Evolutionary conservation across 2,329 filamentous ascomycete genomes (phyloP).

Genomic region (Verticillium tricorpus): DNA sequence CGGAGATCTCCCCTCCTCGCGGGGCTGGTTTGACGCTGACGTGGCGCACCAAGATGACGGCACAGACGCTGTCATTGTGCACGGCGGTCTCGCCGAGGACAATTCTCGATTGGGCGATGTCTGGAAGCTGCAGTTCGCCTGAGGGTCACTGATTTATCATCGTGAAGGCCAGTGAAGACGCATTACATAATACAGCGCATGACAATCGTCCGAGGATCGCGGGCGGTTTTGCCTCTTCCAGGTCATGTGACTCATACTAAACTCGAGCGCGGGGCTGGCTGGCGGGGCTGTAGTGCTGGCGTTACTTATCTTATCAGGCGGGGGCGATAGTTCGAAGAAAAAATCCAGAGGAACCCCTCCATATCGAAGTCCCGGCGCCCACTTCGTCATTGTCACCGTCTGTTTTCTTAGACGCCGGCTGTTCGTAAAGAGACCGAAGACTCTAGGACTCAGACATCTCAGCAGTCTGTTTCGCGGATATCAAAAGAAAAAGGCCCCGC

Average conservation of each 20-base stretch:
- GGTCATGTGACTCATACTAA: not conserved
- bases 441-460: not conserved
- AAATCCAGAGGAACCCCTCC: not conserved
- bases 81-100: conserved; percentile 32
- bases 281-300: not conserved
- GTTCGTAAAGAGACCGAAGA: not conserved
- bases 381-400: not conserved
- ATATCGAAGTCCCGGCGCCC: not conserved
- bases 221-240: not conserved
- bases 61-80: conserved; percentile 23
- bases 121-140: conserved; percentile 23
- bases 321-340: not conserved
- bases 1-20: conserved; percentile 20
- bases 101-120: conserved; percentile 33
- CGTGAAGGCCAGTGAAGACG: not conserved
- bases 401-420: not conserved
- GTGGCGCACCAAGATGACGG: conserved; percentile 11
- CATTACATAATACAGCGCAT: not conserved
- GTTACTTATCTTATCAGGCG: not conserved
- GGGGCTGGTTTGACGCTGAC: conserved; percentile 37
- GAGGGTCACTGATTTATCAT: not conserved
- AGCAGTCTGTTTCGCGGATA: not conserved
- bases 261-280: not conserved
- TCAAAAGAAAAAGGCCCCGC: not conserved
- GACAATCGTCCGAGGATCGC: not conserved